A percentile compares a stretch with the other conserved stretches of the same genome.
Evolutionary conservation across 805 yeast species (phyloP).

Genomic region (Tanozyma kutaoensis): DNA sequence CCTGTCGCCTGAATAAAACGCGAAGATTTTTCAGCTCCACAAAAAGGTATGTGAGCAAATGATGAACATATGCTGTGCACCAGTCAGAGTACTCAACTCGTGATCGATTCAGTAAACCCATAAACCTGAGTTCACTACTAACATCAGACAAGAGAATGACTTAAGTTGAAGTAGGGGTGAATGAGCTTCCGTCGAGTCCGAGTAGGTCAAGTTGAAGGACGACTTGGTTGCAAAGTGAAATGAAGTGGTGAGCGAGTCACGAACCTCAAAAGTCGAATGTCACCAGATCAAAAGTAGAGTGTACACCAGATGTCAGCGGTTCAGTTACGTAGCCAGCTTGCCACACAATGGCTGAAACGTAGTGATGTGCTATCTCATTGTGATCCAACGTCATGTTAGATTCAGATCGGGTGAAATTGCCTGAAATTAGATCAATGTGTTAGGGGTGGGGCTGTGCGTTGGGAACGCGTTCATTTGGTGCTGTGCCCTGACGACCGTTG

Average conservation of each 20-base stretch:
- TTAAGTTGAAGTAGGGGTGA: conserved; percentile 1
- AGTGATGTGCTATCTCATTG: no score
- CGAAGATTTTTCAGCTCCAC: no score
- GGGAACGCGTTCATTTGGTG: no score
- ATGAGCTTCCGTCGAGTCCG: background rate
- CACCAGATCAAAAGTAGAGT: conserved; percentile 1
- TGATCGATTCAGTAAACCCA: conserved; percentile 35
- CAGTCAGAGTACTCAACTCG: conserved; percentile 35
- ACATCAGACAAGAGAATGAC: conserved; percentile 2
- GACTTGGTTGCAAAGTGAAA: background rate
- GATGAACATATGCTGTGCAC: conserved; percentile 41
- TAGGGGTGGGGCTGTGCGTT: no score
- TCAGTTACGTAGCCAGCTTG: no score
- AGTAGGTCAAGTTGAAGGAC: background rate
- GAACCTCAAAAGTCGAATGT: no score
- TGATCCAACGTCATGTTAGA: no score
- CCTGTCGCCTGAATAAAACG: no score
- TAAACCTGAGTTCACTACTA: conserved; percentile 21
- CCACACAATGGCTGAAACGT: no score
- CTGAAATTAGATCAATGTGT: no score
- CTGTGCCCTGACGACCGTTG: no score
- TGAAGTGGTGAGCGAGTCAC: background rate
- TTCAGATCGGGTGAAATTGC: no score
- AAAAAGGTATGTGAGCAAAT: conserved; percentile 8
- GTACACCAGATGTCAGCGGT: background rate